Base-by-base conservation (phyloP, 768 basidiomycete genomes). In the Daedaleopsis nitida region DNA sequence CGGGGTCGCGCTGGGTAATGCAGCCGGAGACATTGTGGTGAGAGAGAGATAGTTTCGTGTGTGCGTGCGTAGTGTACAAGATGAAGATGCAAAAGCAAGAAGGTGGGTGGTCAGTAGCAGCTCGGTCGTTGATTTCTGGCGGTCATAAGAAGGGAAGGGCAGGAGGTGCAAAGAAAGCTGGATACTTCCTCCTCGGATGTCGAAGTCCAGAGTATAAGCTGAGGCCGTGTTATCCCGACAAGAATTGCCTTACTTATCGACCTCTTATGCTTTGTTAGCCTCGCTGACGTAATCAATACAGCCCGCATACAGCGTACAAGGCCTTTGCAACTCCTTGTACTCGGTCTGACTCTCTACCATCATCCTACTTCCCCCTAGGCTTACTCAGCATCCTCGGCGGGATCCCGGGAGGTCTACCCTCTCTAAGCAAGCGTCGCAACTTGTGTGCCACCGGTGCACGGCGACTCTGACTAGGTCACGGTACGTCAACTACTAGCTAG, bases 21-120 rank as follows among this genome's bases (percentile, higher is more conserved):
- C 65, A 54, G 69, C 55, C 1, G 70, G 67, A 45, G 68, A 59
- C 70, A 71, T 71, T 50, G 61, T 17, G 32, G 17, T 35, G 19
- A 55, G 11, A 55, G n/a, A n/a, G 49, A 27, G 27, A 34, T 32
- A 32, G 27, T 32, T 42, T 42, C 39, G 39, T 13, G 39, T 17
- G 39, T 42, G 39, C 3, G 39, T 27, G 37, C 21, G 57, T 62
- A 52, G 57, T 58, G 57, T 52, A 59, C 57, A 62, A 57, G 52
- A n/a, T 42, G 4, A 13, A 50, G 49, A 23, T 21, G 9, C 52
- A 32, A 23, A 16, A 43, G 39, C 39, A 42, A 42, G 39, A 12
- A 42, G 39, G 17, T 42, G 39, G 13, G 10, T 11, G 27, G 42
- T 58, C 57, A 57, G 57, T 48, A 47, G 19, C 44, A 1, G 42